A percentile compares a stretch with the other conserved stretches of the same genome.
phyloP scores from a whole-genome alignment of 208 protist genomes.

The Crithidia bombi region DNA sequence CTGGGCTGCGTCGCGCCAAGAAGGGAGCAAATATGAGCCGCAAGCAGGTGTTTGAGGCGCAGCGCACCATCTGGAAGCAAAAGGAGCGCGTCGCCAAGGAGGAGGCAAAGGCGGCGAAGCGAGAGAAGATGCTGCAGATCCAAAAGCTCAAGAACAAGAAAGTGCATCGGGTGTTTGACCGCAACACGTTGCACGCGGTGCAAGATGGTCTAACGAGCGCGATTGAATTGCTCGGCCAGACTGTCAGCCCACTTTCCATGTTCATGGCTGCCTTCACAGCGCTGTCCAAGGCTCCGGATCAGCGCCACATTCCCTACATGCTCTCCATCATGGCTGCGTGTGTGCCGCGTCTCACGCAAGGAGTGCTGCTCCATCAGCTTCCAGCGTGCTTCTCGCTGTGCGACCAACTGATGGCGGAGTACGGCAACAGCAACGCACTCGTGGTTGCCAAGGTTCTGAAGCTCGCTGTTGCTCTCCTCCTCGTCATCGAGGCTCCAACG shows the following conservation, averaged over 20 bases:
- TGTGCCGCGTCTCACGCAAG: slow-evolving; percentile 72
- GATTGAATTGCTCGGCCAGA: slow-evolving; percentile 66
- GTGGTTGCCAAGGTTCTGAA: slow-evolving; percentile 78
- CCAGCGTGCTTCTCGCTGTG: slow-evolving; percentile 46
- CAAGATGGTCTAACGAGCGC: slow-evolving; percentile 77
- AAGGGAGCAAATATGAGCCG: slow-evolving; percentile 77
- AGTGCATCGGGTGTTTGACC: slow-evolving; percentile 77
- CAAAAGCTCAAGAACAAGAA: slow-evolving; percentile 78
- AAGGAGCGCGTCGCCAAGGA: slow-evolving; percentile 60
- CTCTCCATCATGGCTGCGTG: slow-evolving; percentile 81
- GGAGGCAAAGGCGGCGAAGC: slow-evolving; percentile 51
- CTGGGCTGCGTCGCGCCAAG: slow-evolving; percentile 34
- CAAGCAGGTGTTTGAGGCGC: slow-evolving; percentile 70
- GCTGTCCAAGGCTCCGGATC: slow-evolving; percentile 61
- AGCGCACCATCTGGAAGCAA: slow-evolving; percentile 52
- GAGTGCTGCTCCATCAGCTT: slow-evolving; percentile 63
- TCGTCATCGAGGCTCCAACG: slow-evolving; percentile 59
- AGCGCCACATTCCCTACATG: slow-evolving; percentile 81
- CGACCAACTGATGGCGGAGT: slow-evolving; percentile 80
- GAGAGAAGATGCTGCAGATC: slow-evolving; percentile 46
- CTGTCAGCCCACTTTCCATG: slow-evolving; percentile 72
- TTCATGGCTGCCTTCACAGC: slow-evolving; percentile 84
- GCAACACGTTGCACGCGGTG: slow-evolving; percentile 54
- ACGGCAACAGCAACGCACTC: slow-evolving; percentile 61
- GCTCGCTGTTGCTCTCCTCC: slow-evolving; percentile 65